These are phyloP conservation scores for Pichia sp. DNA, from an alignment of 1,139 yeast species.

Conservation along the genomic window DNA sequence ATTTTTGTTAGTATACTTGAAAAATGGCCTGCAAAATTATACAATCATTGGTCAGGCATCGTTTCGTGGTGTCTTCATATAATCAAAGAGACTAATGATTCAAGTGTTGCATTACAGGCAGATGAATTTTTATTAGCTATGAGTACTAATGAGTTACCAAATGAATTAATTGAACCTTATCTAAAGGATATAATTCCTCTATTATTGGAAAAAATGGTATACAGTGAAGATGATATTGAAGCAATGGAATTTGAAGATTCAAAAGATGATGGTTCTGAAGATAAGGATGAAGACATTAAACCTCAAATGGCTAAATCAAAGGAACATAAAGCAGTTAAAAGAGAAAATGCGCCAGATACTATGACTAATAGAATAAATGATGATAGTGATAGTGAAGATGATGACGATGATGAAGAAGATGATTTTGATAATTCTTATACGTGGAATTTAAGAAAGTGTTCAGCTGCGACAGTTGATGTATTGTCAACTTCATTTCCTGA, in stretches of 20 bases:
- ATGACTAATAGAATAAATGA: conserved; percentile 30
- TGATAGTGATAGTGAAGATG: conserved; percentile 49
- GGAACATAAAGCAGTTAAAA: conserved; percentile 48
- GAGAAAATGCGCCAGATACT: conserved; percentile 18
- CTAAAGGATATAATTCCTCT: conserved; percentile 65
- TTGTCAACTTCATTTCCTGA: conserved; percentile 64
- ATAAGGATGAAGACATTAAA: conserved; percentile 78
- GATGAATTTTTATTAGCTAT: conserved; percentile 83
- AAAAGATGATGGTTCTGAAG: conserved; percentile 65
- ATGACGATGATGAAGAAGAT: conserved; percentile 51
- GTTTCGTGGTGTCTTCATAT: conserved; percentile 78
- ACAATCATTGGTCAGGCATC: conserved; percentile 79
- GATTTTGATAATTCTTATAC: conserved; percentile 64
- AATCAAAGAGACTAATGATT: conserved; percentile 53
- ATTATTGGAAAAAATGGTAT: conserved; percentile 76
- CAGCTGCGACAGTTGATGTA: conserved; percentile 87
- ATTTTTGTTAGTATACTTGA: conserved; percentile 73
- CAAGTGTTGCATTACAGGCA: conserved; percentile 81
- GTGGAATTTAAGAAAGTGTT: conserved; percentile 90
- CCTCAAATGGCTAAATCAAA: conserved; percentile 70
- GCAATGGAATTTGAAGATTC: conserved; percentile 65
- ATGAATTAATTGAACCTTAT: conserved; percentile 46
- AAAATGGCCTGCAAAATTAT: conserved; percentile 70
- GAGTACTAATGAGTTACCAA: conserved; percentile 54
- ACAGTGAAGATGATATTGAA: conserved; percentile 73